Conservation (phyloP, 2,329 filamentous ascomycete genomes). For the Penicillium sp. region DNA sequence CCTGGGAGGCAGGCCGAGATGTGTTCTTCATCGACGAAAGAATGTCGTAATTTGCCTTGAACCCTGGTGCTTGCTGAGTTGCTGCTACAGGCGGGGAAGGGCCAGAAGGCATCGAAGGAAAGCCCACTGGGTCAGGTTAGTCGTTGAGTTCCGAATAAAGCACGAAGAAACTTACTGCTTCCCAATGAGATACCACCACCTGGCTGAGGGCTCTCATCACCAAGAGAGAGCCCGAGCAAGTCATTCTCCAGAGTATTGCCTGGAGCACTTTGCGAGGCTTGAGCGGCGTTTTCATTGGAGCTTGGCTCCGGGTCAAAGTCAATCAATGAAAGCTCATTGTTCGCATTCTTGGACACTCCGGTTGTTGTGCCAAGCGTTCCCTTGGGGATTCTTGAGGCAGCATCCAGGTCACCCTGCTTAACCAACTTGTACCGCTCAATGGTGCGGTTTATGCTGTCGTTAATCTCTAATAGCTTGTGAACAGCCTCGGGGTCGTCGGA, state of each 20-base stretch:
- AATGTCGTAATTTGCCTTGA: slow-evolving; percentile 57
- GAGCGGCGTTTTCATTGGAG: slow-evolving; percentile 44
- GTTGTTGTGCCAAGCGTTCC: slow-evolving; percentile 71
- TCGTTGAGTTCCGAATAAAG: not conserved
- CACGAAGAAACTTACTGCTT: slow-evolving; percentile 53
- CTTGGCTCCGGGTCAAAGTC: slow-evolving; percentile 71
- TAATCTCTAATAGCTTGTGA: slow-evolving; percentile 92
- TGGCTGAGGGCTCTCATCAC: slow-evolving; percentile 67
- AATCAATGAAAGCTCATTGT: slow-evolving; percentile 86
- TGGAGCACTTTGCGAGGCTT: slow-evolving; percentile 37
- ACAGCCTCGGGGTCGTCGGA: slow-evolving; percentile 96
- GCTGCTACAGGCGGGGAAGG: slow-evolving; percentile 23
- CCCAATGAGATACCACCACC: slow-evolving; percentile 82
- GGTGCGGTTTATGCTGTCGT: slow-evolving; percentile 97
- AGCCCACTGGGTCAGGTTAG: slow-evolving; percentile 23
- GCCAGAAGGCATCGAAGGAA: slow-evolving; percentile 37
- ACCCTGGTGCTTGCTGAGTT: slow-evolving; percentile 45
- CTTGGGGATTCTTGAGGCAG: slow-evolving; percentile 76
- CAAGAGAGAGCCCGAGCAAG: slow-evolving; percentile 81
- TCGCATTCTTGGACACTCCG: slow-evolving; percentile 63
- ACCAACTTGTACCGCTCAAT: slow-evolving; percentile 93
- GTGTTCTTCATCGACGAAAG: slow-evolving; percentile 53
- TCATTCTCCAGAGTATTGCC: slow-evolving; percentile 81
- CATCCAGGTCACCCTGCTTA: slow-evolving; percentile 90
- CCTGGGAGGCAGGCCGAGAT: slow-evolving; percentile 49